These are phyloP conservation scores for Fragaria iinumae DNA, from an alignment of 306 rosid genomes.

Conservation along the genomic window DNA sequence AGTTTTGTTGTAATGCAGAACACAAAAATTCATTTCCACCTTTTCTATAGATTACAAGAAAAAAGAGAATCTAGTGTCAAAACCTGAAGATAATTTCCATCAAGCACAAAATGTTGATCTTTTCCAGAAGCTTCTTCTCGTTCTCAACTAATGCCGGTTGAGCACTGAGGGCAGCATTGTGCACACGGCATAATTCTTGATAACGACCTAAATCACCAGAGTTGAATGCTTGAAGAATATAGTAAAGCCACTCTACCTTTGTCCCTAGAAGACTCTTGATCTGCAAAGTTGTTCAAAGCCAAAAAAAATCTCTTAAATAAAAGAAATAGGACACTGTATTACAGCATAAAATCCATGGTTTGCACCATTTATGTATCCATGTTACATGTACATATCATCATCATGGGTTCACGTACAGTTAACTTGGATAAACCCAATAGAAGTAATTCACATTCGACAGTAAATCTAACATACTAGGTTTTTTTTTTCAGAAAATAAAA, in stretches of 20 bases:
- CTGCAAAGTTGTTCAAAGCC: slow-evolving; percentile 38
- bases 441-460: not conserved
- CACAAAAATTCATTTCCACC: not conserved
- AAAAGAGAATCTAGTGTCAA: not conserved
- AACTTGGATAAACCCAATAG: not conserved
- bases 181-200: slow-evolving; percentile 90
- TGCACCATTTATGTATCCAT: not conserved
- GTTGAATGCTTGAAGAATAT: slow-evolving; percentile 92
- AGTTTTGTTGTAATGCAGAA: not conserved
- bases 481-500: not conserved
- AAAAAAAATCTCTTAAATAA: slow-evolving; percentile 10
- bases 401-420: not conserved
- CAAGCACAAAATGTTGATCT: slow-evolving; percentile 96
- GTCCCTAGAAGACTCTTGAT: slow-evolving; percentile 82
- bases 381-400: not conserved
- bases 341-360: not conserved
- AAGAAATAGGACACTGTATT: slow-evolving; percentile 8
- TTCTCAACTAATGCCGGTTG: slow-evolving; percentile 94
- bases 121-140: slow-evolving; percentile 84
- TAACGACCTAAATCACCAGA: slow-evolving; percentile 86
- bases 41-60: not conserved
- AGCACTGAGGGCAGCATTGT: slow-evolving; percentile 83
- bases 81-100: slow-evolving; percentile 99
- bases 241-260: slow-evolving; percentile 99
- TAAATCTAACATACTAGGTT: not conserved